Evolutionary conservation across 2,329 filamentous ascomycete genomes (phyloP), one percentile per base, ranked within the genome.

Genomic region (Pseudogymnoascus sp.): DNA sequence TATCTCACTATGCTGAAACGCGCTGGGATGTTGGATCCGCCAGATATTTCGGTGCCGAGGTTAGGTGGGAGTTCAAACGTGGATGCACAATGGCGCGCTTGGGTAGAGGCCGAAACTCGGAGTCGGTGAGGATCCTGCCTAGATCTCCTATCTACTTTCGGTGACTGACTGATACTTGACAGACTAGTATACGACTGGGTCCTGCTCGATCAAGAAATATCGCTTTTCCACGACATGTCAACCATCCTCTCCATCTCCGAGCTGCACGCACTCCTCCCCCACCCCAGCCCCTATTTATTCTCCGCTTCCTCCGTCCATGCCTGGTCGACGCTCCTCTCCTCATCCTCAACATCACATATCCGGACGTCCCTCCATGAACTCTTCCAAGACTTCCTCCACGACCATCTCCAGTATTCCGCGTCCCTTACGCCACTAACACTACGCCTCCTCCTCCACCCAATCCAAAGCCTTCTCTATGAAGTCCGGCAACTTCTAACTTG

Each of bases 151-250:
- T 62, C 59, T 62, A 53, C 23, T 53, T 16, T 16, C 23, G 12
- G 23, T 16, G 43, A 53, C 56, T 16, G 43, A 53, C 56, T 66
- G 69, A 73, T 53, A 65, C 60, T 63, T 49, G 42, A 61, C 69
- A 88, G 87, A 67, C 77, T 90, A 34, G 83, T 88, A n/a, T 89
- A 90, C 74, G 88, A 87, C 62, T 90, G 87, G 85, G 84, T 88
- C 18, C 88, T 89, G 83, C 81, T 88, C 23, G 88, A 91, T 70
- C 87, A 90, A 69, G 88, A 91, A 73, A 76, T 89, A 63, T 84
- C 84, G 59, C 76, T 89, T 7, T 88, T 88, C 74, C 81, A 88
- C 67, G 86, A 89, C 69, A 83, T 80, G 0, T 78, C 80, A 1
- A 84, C 86, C 0, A 75, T 88, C 34, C 82, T 90, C 63, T 83